Conservation (phyloP, 139 green algal genomes). For the Chlorella sp. region DNA sequence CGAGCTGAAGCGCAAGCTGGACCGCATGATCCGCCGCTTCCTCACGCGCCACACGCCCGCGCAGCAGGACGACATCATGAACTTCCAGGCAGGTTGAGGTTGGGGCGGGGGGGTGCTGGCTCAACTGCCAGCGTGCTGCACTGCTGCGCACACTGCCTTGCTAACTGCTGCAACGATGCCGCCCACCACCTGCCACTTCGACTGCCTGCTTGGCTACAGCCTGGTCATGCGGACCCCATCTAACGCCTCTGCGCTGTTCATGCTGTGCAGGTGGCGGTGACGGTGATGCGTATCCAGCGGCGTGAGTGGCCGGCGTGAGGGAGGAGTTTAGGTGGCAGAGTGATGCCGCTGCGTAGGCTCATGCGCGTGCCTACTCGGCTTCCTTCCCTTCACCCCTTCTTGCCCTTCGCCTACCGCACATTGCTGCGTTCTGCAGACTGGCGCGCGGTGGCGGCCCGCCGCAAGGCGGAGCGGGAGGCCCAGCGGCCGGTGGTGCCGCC, state of each 20-base stretch:
- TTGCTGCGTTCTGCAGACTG: constrained; percentile 39
- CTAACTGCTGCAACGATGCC: neutral
- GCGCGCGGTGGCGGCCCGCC: constrained; percentile 41
- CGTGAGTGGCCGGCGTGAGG: constrained; percentile 1
- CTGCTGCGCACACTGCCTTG: too few relatives aligned
- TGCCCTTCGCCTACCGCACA: too few relatives aligned
- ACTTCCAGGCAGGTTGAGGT: neutral
- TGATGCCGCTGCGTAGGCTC: too few relatives aligned
- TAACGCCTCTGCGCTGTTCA: too few relatives aligned
- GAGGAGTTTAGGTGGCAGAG: too few relatives aligned
- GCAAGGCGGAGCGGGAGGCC: constrained; percentile 10
- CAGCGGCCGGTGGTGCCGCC: neutral
- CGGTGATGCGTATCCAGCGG: constrained; percentile 73
- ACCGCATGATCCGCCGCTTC: constrained; percentile 70
- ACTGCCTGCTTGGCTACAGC: too few relatives aligned
- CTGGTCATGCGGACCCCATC: too few relatives aligned
- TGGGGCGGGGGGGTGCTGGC: neutral
- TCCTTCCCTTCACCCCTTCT: too few relatives aligned
- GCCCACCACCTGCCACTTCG: constrained; percentile 44
- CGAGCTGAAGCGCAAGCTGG: constrained; percentile 58
- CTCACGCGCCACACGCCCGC: constrained; percentile 54
- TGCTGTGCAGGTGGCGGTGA: constrained; percentile 58
- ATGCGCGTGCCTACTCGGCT: too few relatives aligned
- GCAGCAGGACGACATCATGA: constrained; percentile 9
- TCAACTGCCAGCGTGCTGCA: neutral